These are phyloP conservation scores for Prinsepia uniflora DNA, from an alignment of 306 rosid species.

Conservation along the genomic window DNA sequence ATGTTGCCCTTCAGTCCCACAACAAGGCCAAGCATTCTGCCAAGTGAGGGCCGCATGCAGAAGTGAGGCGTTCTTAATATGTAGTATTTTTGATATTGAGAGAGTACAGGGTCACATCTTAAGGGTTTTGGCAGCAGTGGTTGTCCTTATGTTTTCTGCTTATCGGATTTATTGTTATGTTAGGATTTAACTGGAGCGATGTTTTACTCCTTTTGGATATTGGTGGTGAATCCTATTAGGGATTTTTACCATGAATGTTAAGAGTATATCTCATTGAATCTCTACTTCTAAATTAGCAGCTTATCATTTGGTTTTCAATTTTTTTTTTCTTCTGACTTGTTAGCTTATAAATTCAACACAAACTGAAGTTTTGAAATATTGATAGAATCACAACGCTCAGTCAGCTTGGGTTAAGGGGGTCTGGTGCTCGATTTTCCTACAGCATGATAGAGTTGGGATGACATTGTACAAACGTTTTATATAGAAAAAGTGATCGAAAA, in stretches of 20 bases:
- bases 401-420: too few species aligned
- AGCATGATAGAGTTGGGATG: too few species aligned
- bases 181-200: background rate
- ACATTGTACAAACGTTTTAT: too few species aligned
- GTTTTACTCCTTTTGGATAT: background rate
- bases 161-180: background rate
- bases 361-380: too few species aligned
- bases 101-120: constrained; percentile 4
- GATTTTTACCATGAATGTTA: too few species aligned
- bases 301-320: too few species aligned
- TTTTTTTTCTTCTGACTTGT: too few species aligned
- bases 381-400: too few species aligned
- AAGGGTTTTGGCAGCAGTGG: background rate
- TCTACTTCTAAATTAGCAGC: background rate
- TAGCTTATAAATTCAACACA: too few species aligned
- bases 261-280: background rate
- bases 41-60: background rate
- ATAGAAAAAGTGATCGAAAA: too few species aligned
- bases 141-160: background rate
- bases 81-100: constrained; percentile 13
- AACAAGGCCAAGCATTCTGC: constrained; percentile 71
- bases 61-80: background rate
- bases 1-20: constrained; percentile 64
- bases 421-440: too few species aligned
- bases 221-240: background rate